A percentile compares a stretch with the other conserved stretches of the same genome.
phyloP scores from a whole-genome alignment of 108 stramenopile species.

The Seminavis robusta region DNA sequence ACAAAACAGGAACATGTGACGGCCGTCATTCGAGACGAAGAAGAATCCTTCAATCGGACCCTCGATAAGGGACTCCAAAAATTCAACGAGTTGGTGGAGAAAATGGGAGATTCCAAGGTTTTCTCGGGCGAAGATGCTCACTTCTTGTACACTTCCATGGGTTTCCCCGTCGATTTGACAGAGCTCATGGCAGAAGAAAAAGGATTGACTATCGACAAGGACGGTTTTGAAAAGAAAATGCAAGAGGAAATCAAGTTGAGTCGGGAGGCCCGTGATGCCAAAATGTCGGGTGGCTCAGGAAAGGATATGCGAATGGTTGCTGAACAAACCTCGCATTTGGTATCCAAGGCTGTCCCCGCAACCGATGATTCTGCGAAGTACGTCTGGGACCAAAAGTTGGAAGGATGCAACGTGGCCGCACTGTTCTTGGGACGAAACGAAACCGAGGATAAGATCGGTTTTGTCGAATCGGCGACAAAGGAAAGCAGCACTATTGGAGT shows the following conservation, averaged over 20 bases:
- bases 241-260: constrained; percentile 82
- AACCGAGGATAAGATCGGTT: constrained; percentile 86
- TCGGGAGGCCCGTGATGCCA: constrained; percentile 63
- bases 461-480: constrained; percentile 64
- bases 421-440: constrained; percentile 88
- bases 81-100: constrained; percentile 87
- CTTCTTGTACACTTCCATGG: constrained; percentile 96
- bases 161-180: constrained; percentile 98
- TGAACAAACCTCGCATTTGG: constrained; percentile 93
- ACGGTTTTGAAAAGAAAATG: constrained; percentile 90
- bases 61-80: constrained; percentile 92
- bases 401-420: constrained; percentile 78
- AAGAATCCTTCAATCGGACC: constrained; percentile 92
- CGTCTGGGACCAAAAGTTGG: constrained; percentile 78
- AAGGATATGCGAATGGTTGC: constrained; percentile 96
- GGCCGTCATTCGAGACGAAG: constrained; percentile 91
- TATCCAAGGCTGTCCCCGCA: constrained; percentile 54
- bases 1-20: constrained; percentile 78
- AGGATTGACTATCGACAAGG: constrained; percentile 89
- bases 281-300: constrained; percentile 84
- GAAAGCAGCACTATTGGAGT: constrained; percentile 86
- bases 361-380: constrained; percentile 92
- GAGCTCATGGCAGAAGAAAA: constrained; percentile 98
- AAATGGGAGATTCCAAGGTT: constrained; percentile 53
- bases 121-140: constrained; percentile 93